Conservation (phyloP, 208 protist genomes). For the Crithidia thermophila region DNA sequence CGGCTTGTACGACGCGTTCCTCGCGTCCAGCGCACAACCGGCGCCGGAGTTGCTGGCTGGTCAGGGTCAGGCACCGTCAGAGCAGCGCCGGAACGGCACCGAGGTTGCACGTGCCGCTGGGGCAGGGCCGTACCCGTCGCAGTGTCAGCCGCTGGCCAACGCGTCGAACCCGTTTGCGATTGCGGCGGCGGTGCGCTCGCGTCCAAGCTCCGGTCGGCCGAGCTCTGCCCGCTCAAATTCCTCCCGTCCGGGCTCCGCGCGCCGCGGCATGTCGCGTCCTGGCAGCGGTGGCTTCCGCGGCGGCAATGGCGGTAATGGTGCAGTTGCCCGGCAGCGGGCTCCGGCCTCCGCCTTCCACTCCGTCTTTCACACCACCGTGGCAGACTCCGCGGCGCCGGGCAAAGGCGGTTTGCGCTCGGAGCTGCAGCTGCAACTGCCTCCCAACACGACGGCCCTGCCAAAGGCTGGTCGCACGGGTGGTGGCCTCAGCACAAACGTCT, state of each 20-base stretch:
- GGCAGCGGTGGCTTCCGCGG: neutral
- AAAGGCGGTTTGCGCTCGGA: neutral
- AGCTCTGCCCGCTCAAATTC: too few relatives aligned
- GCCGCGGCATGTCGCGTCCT: neutral
- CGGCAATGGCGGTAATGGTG: too few relatives aligned
- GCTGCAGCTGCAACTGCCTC: neutral
- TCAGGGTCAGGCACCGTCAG: neutral
- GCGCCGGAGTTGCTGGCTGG: neutral
- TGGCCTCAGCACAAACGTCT: neutral
- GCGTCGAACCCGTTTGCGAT: neutral
- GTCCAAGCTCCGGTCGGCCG: neutral
- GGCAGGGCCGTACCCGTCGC: too few relatives aligned
- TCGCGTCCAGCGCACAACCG: neutral
- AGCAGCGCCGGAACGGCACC: neutral
- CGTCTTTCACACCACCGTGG: neutral
- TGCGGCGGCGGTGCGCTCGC: neutral
- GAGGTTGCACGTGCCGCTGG: too few relatives aligned
- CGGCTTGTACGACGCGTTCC: neutral
- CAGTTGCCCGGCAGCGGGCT: neutral
- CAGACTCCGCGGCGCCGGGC: neutral
- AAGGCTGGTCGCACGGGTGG: neutral
- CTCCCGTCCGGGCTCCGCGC: neutral
- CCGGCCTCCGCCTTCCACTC: neutral
- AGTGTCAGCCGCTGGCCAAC: too few relatives aligned
- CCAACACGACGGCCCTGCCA: constrained; percentile 3